Evolutionary conservation across 2,329 filamentous ascomycete genomes (phyloP).

Genomic region (Ophiocordyceps camponoti-saundersi): DNA sequence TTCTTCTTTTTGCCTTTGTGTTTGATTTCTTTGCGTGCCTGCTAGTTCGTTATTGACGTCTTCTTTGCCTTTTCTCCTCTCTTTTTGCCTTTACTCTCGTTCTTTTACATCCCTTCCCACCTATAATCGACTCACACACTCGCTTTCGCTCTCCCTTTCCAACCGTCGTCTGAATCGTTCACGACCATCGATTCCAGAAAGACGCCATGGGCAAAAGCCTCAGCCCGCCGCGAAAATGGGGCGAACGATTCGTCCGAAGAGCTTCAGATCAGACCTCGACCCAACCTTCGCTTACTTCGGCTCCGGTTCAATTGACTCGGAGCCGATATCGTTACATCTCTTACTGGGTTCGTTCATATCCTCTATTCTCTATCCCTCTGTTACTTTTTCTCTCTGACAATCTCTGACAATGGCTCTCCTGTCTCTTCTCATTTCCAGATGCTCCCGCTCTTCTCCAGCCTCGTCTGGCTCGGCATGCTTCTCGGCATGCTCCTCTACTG

Average conservation of each 20-base stretch:
- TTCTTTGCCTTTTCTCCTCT: too few relatives aligned
- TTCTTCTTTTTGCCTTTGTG: neutral
- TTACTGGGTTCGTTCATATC: conserved; percentile 19
- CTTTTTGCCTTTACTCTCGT: too few relatives aligned
- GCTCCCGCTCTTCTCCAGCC: conserved; percentile 51
- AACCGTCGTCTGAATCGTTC: too few relatives aligned
- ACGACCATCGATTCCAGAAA: neutral
- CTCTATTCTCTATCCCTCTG: neutral
- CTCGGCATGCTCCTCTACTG: conserved; percentile 56
- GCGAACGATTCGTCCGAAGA: neutral
- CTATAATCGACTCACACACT: too few relatives aligned
- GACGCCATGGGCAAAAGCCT: neutral
- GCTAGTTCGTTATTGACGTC: too few relatives aligned
- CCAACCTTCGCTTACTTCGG: neutral
- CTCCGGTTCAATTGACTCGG: too few relatives aligned
- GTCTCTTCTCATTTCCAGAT: conserved; percentile 28
- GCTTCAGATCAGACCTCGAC: neutral
- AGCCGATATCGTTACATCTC: conserved; percentile 13
- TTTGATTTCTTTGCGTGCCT: neutral
- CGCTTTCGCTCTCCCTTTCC: too few relatives aligned
- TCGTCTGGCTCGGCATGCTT: conserved; percentile 50
- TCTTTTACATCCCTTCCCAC: too few relatives aligned
- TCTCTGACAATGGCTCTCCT: neutral
- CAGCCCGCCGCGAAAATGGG: neutral
- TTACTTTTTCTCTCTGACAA: neutral